phyloP scores from a whole-genome alignment of 306 rosid species.

The Quercus bicolor region DNA sequence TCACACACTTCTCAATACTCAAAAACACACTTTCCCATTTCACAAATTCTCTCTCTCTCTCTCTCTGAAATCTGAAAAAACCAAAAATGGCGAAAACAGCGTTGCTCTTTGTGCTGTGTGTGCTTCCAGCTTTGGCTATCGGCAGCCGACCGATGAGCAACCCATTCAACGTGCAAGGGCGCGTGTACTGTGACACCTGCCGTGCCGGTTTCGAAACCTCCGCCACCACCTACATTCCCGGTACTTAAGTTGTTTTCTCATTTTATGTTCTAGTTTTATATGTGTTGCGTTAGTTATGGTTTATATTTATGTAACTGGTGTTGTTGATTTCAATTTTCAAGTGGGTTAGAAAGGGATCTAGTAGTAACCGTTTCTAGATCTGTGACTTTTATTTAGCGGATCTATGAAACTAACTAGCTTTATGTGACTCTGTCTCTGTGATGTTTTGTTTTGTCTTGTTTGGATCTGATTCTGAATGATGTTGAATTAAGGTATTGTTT shows the following conservation, averaged over 20 bases:
- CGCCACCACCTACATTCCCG: conserved; percentile 65
- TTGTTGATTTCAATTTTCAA: no score
- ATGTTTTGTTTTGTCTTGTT: no score
- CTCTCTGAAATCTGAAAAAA: not conserved
- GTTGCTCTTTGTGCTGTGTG: conserved; percentile 40
- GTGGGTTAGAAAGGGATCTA: no score
- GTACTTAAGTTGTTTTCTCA: conserved; percentile 24
- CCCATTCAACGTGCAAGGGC: conserved; percentile 59
- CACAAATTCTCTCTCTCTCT: not conserved
- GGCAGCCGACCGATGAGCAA: conserved; percentile 54
- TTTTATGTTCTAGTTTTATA: no score
- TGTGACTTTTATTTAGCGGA: not conserved
- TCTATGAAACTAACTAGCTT: not conserved
- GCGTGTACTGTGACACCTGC: conserved; percentile 76
- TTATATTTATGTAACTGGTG: no score
- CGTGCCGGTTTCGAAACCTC: conserved; percentile 83
- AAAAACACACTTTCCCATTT: not conserved
- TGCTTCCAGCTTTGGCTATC: conserved; percentile 67
- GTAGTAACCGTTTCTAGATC: not conserved
- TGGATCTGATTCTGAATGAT: no score
- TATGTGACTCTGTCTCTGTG: not conserved
- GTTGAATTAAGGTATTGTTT: no score
- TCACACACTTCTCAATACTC: no score
- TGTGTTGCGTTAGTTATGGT: no score
- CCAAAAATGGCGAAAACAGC: conserved; percentile 31